A percentile compares a stretch with the other conserved stretches of the same genome.
Evolutionary conservation across 345 rosid genomes (phyloP).

Genomic region (Cardiospermum halicacabum): DNA sequence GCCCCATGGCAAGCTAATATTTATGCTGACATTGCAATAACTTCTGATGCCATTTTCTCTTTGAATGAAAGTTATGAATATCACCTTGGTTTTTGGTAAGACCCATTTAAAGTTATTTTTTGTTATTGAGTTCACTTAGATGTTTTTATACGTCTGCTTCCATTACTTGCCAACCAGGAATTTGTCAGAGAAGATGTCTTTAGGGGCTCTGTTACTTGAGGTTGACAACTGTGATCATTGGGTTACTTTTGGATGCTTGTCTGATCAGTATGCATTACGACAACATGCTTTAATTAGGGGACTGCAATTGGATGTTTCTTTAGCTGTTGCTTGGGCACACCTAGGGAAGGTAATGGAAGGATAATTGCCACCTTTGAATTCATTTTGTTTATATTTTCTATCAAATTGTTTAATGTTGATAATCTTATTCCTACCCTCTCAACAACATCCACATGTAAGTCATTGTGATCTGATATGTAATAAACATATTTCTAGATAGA

Average conservation of each 20-base stretch:
- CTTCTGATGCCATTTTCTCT: conserved; percentile 62
- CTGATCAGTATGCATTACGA: conserved; percentile 61
- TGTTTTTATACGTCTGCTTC: conserved; percentile 11
- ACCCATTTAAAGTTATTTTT: conserved; percentile 12
- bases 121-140: conserved; percentile 16
- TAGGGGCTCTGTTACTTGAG: conserved; percentile 86
- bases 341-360: conserved; percentile 73
- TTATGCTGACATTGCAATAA: conserved; percentile 67
- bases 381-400: background rate
- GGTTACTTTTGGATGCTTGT: conserved; percentile 84
- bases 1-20: conserved; percentile 90
- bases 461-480: background rate
- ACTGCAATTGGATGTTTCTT: conserved; percentile 82
- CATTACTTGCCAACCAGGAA: conserved; percentile 55
- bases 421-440: background rate
- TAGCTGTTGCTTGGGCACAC: conserved; percentile 85
- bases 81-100: conserved; percentile 55
- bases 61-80: conserved; percentile 28
- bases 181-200: conserved; percentile 79
- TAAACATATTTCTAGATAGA: background rate
- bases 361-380: background rate
- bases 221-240: conserved; percentile 73
- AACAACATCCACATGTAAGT: background rate
- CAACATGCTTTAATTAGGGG: conserved; percentile 85
- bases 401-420: background rate